Conservation (phyloP, 805 yeast genomes). For the Ogataea polymorpha region DNA sequence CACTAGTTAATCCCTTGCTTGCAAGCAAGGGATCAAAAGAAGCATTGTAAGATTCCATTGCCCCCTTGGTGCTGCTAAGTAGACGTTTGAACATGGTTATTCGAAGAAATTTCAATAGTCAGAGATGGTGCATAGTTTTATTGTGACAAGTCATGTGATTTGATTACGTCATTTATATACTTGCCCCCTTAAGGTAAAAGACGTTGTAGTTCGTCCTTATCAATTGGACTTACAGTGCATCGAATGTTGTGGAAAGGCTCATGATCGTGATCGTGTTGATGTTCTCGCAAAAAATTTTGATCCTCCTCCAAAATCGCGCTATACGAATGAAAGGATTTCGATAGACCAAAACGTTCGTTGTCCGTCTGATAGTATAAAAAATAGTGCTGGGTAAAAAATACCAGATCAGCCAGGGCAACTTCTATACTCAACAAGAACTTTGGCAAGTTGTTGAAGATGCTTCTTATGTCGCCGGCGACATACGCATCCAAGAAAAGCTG, state of each 20-base stretch:
- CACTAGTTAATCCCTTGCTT: slow-evolving; percentile 67
- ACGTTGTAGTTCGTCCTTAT: slow-evolving; percentile 29
- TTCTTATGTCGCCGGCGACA: slow-evolving; percentile 20
- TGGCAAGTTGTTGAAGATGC: slow-evolving; percentile 32
- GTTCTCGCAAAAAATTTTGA: slow-evolving; percentile 31
- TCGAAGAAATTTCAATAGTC: neutral
- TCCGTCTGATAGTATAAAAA: slow-evolving; percentile 28
- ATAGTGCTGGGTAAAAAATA: slow-evolving; percentile 35
- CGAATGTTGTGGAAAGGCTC: slow-evolving; percentile 19
- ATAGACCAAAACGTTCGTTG: slow-evolving; percentile 21
- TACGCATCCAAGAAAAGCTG: slow-evolving; percentile 33
- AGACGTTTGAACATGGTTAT: slow-evolving; percentile 13
- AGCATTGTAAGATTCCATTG: slow-evolving; percentile 23
- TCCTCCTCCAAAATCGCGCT: slow-evolving; percentile 30
- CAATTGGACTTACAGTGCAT: slow-evolving; percentile 18
- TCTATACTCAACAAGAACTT: slow-evolving; percentile 31
- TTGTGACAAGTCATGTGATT: slow-evolving; percentile 21
- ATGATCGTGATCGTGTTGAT: slow-evolving; percentile 34
- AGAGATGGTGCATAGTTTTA: neutral
- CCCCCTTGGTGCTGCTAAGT: slow-evolving; percentile 14
- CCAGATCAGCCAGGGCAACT: slow-evolving; percentile 29
- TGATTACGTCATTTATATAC: neutral
- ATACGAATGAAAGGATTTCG: slow-evolving; percentile 15
- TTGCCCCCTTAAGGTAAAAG: slow-evolving; percentile 10
- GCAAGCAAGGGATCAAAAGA: slow-evolving; percentile 67